Percentiles rank a stretch among this genome's conserved stretches.
Conservation (phyloP, 192 early-diverging fungal species). For the Podila horticola region DNA sequence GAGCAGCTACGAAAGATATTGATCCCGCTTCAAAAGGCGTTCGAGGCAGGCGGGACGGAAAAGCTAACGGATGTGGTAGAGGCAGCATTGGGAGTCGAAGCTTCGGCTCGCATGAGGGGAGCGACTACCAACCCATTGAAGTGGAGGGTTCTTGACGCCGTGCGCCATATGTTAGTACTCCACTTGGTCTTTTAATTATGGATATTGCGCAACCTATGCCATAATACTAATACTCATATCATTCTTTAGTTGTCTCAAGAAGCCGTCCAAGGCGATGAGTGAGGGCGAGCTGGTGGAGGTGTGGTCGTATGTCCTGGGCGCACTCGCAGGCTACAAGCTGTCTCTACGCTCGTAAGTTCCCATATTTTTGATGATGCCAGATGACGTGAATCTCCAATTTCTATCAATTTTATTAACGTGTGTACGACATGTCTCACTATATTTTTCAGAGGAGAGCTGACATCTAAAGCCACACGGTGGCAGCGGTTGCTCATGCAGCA, state of each 20-base stretch:
- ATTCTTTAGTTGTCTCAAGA: conserved; percentile 14
- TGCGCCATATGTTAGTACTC: conserved; percentile 19
- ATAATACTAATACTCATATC: conserved; percentile 8
- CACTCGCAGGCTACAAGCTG: conserved; percentile 15
- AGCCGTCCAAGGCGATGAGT: conserved; percentile 22
- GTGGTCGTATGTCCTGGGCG: conserved; percentile 19
- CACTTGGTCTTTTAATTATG: neutral
- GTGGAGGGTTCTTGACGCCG: conserved; percentile 13
- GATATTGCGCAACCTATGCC: neutral
- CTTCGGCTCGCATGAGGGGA: conserved; percentile 5
- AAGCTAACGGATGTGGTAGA: conserved; percentile 13
- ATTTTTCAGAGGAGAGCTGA: conserved; percentile 17
- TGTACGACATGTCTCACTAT: neutral
- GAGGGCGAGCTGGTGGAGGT: conserved; percentile 14
- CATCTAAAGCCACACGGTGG: conserved; percentile 27
- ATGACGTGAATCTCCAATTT: too few species aligned
- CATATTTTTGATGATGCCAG: conserved; percentile 3
- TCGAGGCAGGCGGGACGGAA: conserved; percentile 9
- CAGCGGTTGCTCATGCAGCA: conserved; percentile 15
- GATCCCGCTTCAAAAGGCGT: conserved; percentile 19
- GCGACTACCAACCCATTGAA: conserved; percentile 5
- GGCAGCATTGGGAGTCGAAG: conserved; percentile 17
- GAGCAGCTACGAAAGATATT: conserved; percentile 6
- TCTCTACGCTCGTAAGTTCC: conserved; percentile 20
- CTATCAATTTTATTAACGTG: neutral